These are phyloP conservation scores for Wolfiporia cocos DNA, from an alignment of 1,284 basidiomycete species.

Conservation along the genomic window DNA sequence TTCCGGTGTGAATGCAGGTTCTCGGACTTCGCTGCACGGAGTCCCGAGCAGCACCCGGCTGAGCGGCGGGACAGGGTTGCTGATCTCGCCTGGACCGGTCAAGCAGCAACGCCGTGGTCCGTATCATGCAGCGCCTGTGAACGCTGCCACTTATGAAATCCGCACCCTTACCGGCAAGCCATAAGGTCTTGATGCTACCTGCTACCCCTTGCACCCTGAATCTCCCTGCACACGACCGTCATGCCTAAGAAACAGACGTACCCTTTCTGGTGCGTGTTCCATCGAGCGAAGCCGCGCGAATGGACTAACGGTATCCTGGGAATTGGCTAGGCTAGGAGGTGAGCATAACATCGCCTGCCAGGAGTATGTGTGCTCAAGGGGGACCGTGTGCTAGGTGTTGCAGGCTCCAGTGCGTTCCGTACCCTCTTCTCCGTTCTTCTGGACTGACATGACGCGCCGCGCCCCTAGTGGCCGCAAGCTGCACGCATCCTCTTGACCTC, in stretches of 20 bases:
- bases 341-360: constrained; percentile 19
- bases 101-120: too few species aligned
- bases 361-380: not conserved
- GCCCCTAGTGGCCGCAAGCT: constrained; percentile 73
- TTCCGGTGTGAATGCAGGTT: too few species aligned
- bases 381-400: constrained; percentile 45
- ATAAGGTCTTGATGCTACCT: too few species aligned
- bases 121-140: too few species aligned
- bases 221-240: constrained; percentile 5
- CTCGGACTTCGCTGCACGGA: too few species aligned
- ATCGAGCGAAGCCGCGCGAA: not conserved
- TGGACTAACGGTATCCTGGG: constrained; percentile 5
- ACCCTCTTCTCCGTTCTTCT: constrained; percentile 3
- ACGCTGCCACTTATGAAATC: too few species aligned
- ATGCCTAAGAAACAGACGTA: constrained; percentile 31
- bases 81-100: too few species aligned
- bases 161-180: too few species aligned
- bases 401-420: constrained; percentile 61
- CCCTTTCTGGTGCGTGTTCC: constrained; percentile 56
- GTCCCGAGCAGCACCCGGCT: too few species aligned
- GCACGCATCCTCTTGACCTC: constrained; percentile 82
- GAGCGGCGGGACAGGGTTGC: too few species aligned
- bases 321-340: constrained; percentile 64
- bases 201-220: too few species aligned
- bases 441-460: constrained; percentile 7